phyloP scores from a whole-genome alignment of 768 basidiomycete genomes.

The Galerina marginata region DNA sequence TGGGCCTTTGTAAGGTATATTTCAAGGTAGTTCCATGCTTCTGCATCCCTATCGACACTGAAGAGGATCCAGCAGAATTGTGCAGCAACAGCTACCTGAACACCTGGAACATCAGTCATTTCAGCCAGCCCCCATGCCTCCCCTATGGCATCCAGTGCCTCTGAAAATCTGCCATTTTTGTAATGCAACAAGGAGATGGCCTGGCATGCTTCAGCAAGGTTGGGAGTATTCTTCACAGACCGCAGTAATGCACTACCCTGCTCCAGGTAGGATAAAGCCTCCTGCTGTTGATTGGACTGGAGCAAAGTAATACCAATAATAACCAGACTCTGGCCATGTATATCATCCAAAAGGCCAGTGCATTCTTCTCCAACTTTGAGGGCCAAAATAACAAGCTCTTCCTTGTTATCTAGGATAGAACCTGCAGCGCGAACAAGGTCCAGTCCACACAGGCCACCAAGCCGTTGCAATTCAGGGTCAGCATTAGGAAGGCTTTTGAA shows the following conservation, averaged over 20 bases:
- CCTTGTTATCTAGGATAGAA: too few relatives aligned
- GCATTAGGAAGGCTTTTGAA: neutral
- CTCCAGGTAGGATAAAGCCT: neutral
- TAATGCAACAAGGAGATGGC: constrained; percentile 1
- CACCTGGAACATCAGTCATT: neutral
- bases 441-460: too few relatives aligned
- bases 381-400: too few relatives aligned
- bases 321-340: constrained; percentile 5
- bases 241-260: neutral
- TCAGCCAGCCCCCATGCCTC: constrained; percentile 1
- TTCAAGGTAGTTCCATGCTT: neutral
- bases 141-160: too few relatives aligned
- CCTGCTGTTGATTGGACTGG: neutral
- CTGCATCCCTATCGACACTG: neutral
- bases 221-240: too few relatives aligned
- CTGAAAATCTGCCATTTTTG: neutral
- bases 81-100: neutral
- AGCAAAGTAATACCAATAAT: neutral
- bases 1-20: neutral
- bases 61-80: constrained; percentile 8
- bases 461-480: neutral
- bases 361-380: too few relatives aligned
- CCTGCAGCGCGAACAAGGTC: too few relatives aligned
- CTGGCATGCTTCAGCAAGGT: constrained; percentile 2
- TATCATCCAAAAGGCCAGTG: neutral